phyloP scores from a whole-genome alignment of 495 filamentous ascomycete genomes.

The Hyaloscypha finlandica region DNA sequence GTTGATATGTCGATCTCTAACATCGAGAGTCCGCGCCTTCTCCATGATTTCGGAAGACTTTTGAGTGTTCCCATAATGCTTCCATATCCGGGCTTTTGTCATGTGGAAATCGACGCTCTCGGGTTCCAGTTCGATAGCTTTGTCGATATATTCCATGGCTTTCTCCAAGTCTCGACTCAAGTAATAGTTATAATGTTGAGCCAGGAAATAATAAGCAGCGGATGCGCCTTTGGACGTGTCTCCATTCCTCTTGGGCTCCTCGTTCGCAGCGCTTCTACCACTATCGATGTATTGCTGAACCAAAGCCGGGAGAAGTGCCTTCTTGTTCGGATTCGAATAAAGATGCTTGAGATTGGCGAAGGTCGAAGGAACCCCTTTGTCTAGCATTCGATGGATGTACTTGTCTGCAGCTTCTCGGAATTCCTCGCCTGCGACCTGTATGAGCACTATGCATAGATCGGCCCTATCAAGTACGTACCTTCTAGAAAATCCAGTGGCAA shows the following conservation, averaged over 20 bases:
- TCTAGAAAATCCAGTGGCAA: constrained; percentile 88
- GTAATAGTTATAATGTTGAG: constrained; percentile 95
- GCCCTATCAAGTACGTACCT: constrained; percentile 45
- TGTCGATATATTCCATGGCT: constrained; percentile 81
- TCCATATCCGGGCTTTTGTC: constrained; percentile 93
- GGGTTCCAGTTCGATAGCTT: constrained; percentile 73
- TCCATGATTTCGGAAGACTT: constrained; percentile 91
- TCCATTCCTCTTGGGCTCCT: constrained; percentile 50
- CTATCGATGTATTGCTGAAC: constrained; percentile 72
- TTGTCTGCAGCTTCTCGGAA: constrained; percentile 77
- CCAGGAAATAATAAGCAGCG: constrained; percentile 86
- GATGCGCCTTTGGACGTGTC: constrained; percentile 67
- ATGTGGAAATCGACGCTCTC: constrained; percentile 89
- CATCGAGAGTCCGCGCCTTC: constrained; percentile 78
- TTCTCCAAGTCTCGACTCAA: constrained; percentile 80
- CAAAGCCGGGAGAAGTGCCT: constrained; percentile 68
- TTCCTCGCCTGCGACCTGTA: constrained; percentile 57
- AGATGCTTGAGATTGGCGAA: constrained; percentile 96
- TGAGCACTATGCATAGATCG: not conserved
- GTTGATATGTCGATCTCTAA: constrained; percentile 95
- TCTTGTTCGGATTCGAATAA: constrained; percentile 76
- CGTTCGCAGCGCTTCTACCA: constrained; percentile 45
- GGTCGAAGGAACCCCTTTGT: constrained; percentile 93
- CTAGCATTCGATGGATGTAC: constrained; percentile 85
- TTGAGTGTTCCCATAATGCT: constrained; percentile 78